Percentiles rank a stretch among this genome's conserved stretches.
Conservation (phyloP, 2,329 filamentous ascomycete species). For the Fusarium denticulatum region DNA sequence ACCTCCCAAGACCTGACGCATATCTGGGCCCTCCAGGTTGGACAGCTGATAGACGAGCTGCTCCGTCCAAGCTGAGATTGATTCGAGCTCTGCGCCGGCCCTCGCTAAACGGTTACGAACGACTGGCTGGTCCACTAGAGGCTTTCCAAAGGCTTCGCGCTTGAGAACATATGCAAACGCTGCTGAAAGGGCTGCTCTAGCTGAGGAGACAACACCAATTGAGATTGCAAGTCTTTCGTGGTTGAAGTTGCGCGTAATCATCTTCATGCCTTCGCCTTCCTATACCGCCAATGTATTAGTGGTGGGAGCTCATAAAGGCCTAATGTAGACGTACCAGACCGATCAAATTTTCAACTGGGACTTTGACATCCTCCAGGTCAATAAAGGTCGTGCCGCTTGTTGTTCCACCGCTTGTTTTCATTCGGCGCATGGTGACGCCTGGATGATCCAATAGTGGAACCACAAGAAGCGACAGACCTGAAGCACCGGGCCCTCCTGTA, state of each 20-base stretch:
- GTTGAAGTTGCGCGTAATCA: neutral
- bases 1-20: neutral
- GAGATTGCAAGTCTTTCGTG: neutral
- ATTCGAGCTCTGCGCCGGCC: neutral
- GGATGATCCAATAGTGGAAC: neutral
- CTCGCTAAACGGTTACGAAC: neutral
- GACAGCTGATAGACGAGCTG: neutral
- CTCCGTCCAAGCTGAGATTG: neutral
- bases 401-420: neutral
- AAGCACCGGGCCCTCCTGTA: neutral
- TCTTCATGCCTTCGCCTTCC: neutral
- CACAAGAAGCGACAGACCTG: neutral
- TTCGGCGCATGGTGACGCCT: neutral
- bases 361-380: neutral
- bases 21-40: neutral
- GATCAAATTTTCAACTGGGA: neutral
- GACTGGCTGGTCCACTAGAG: neutral
- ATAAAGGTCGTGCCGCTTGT: neutral
- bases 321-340: neutral
- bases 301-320: too few species aligned
- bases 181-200: neutral
- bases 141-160: neutral
- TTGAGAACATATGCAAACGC: neutral
- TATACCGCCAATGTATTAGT: neutral
- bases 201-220: neutral